Evolutionary conservation across 2,329 filamentous ascomycete genomes (phyloP).

Genomic region (Epichloe sylvatica): DNA sequence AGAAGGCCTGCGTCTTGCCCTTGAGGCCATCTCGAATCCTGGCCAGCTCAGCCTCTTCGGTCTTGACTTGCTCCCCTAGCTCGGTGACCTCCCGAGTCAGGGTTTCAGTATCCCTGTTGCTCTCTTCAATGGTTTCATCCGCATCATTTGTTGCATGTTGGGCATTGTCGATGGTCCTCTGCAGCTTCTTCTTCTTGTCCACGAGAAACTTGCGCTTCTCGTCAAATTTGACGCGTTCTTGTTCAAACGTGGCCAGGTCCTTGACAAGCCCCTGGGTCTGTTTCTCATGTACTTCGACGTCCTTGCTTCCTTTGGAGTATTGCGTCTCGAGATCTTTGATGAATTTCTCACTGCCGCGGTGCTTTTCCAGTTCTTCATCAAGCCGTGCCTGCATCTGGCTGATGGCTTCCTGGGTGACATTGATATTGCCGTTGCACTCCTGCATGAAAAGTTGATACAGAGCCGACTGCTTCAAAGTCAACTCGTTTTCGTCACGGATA

Average conservation of each 20-base stretch:
- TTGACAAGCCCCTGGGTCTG: conserved; percentile 65
- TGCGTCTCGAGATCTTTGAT: conserved; percentile 82
- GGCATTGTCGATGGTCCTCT: conserved; percentile 70
- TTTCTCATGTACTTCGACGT: conserved; percentile 72
- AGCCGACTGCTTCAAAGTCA: conserved; percentile 76
- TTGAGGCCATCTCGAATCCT: conserved; percentile 78
- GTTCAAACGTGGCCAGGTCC: conserved; percentile 85
- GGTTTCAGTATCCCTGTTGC: conserved; percentile 62
- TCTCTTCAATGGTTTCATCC: conserved; percentile 63
- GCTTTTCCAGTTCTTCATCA: conserved; percentile 77
- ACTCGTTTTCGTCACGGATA: conserved; percentile 84
- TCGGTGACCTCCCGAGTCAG: conserved; percentile 59
- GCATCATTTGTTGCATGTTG: conserved; percentile 63
- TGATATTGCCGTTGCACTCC: conserved; percentile 78
- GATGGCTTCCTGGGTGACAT: conserved; percentile 80
- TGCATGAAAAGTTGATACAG: conserved; percentile 85
- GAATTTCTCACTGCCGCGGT: conserved; percentile 74
- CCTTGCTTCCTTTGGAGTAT: conserved; percentile 69
- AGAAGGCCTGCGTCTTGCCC: conserved; percentile 89
- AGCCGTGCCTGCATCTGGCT: conserved; percentile 80
- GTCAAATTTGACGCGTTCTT: conserved; percentile 92
- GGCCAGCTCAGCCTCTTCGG: conserved; percentile 69
- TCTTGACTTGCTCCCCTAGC: conserved; percentile 68
- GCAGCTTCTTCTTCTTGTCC: conserved; percentile 86
- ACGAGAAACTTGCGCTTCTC: conserved; percentile 92